phyloP scores from a whole-genome alignment of 2,329 filamentous ascomycete species.

The Pseudogymnoascus sp. region DNA sequence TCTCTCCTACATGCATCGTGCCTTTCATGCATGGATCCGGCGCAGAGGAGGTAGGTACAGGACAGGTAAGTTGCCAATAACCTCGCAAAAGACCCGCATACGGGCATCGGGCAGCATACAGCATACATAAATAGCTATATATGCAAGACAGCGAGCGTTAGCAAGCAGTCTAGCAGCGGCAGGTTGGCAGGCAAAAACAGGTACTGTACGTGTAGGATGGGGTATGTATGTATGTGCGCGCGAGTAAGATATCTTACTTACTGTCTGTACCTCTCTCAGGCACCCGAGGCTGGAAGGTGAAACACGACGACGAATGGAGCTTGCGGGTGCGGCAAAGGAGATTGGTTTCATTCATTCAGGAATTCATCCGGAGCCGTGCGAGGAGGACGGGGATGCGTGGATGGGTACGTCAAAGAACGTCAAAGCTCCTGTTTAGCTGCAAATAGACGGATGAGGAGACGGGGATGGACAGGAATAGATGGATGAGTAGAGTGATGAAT shows the following conservation, averaged over 20 bases:
- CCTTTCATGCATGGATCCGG: background rate
- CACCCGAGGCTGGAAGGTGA: background rate
- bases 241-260: background rate
- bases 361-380: background rate
- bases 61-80: background rate
- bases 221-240: background rate
- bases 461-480: too few species aligned
- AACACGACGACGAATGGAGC: background rate
- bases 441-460: too few species aligned
- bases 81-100: background rate
- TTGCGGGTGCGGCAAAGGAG: background rate
- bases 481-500: too few species aligned
- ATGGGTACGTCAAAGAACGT: too few species aligned
- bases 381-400: too few species aligned
- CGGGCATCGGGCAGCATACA: background rate
- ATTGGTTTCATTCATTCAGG: background rate
- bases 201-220: background rate
- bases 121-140: background rate
- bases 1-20: background rate
- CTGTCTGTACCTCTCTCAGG: background rate
- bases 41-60: background rate
- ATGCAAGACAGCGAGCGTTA: background rate
- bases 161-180: background rate
- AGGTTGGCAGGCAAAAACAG: too few species aligned
- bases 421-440: background rate